A percentile compares a stretch with the other conserved stretches of the same genome.
These are phyloP conservation scores for Nicotiana rustica DNA, from an alignment of 305 asterid genomes.

Conservation along the genomic window DNA sequence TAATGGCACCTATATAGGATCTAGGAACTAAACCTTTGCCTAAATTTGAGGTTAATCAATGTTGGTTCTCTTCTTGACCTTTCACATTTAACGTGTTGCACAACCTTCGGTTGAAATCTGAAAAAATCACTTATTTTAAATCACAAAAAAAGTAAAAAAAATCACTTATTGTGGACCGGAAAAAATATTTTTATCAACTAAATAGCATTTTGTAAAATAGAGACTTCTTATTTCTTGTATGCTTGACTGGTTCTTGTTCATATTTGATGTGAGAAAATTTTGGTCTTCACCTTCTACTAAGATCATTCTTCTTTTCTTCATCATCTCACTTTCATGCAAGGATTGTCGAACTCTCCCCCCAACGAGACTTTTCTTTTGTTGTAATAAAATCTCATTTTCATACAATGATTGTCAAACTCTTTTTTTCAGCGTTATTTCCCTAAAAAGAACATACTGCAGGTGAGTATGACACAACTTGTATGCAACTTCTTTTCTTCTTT, in stretches of 20 bases:
- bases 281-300: not conserved
- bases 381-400: conserved; percentile 4
- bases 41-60: not conserved
- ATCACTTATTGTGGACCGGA: too few relatives aligned
- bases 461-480: too few relatives aligned
- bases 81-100: not conserved
- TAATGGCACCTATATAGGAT: conserved; percentile 21
- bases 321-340: not conserved
- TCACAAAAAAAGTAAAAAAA: too few relatives aligned
- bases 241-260: not conserved
- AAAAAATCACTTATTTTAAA: too few relatives aligned
- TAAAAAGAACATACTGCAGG: too few relatives aligned
- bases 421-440: not conserved
- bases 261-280: not conserved
- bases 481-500: too few relatives aligned
- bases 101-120: not conserved
- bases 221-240: not conserved
- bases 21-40: not conserved
- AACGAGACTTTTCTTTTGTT: not conserved
- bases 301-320: not conserved
- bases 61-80: not conserved
- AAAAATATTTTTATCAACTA: not conserved
- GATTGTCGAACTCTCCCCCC: not conserved
- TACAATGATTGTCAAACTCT: not conserved
- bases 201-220: not conserved